Evolutionary conservation across 2,329 filamentous ascomycete species (phyloP).

Genomic region (Graphilbum ipis-grandicollis): DNA sequence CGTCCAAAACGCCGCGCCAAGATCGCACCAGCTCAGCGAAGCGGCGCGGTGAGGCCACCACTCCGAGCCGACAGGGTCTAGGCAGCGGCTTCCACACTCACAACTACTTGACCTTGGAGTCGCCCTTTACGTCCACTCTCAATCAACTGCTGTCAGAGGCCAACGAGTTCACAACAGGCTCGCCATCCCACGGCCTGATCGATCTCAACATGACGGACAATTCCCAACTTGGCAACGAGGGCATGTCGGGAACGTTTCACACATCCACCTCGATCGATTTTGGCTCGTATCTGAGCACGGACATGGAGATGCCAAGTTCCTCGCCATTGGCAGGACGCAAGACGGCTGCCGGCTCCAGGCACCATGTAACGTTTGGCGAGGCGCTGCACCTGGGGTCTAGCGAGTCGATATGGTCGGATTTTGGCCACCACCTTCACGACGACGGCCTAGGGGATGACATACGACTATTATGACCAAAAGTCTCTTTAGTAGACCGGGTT

Average conservation of each 20-base stretch:
- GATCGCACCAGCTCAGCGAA: not conserved
- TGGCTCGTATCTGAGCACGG: constrained; percentile 27
- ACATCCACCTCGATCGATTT: constrained; percentile 24
- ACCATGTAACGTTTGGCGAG: constrained; percentile 11
- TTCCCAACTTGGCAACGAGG: constrained; percentile 20
- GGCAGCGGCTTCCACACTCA: constrained; percentile 18
- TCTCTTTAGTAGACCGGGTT: no score
- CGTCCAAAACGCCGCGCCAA: constrained; percentile 13
- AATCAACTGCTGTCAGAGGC: constrained; percentile 45
- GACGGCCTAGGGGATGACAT: constrained; percentile 1
- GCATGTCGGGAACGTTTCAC: constrained; percentile 15
- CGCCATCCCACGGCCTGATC: constrained; percentile 18
- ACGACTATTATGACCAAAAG: no score
- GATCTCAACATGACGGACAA: constrained; percentile 27
- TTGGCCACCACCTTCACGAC: constrained; percentile 4
- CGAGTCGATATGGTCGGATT: constrained; percentile 11
- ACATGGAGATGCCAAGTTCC: constrained; percentile 29
- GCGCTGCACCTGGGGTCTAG: constrained; percentile 9
- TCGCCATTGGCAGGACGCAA: constrained; percentile 20
- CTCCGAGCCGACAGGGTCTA: constrained; percentile 9
- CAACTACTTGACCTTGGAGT: constrained; percentile 22
- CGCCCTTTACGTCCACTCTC: constrained; percentile 45
- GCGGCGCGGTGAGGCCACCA: constrained; percentile 15
- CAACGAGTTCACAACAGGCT: constrained; percentile 24
- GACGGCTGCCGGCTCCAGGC: constrained; percentile 1